Base-by-base conservation (phyloP, 139 green algal species). In the Chlamydomonas asymmetrica region DNA sequence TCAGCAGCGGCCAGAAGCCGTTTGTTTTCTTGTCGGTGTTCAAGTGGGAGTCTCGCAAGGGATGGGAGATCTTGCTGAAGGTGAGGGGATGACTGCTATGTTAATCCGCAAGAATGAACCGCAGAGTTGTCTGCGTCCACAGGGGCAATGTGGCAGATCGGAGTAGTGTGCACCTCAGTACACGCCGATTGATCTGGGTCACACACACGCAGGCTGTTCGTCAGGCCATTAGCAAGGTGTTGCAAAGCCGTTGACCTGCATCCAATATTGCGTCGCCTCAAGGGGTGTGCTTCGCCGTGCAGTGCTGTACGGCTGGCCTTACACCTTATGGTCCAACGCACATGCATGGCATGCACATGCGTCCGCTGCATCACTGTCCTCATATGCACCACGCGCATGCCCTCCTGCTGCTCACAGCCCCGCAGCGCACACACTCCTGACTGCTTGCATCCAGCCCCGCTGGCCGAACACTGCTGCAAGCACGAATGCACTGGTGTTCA, bases 21-120 rank as follows among this genome's bases (percentile, higher is more conserved):
- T 60, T 72, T 38, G 52, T 77, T 10, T 88, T 88, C 49, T 45
- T 88, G 45, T 71, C 74, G 13, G 65, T 82, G 32, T 88, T 88
- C 69, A 82, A 82, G 71, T 79, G 71, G 74, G 80, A 85, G 57
- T 43, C 59, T 3, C 71, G 75, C 25, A 82, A 82, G 75, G 80
- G 80, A 23, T 85, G 80, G 80, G 69, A 79, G 23, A 70, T 69
- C 16, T 59, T 85, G 18, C 52, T 54, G 2, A 66, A 66, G 61
- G 61, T 66, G 37, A 13, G 61, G 10, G 40, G n/a, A n/a, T n/a
- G n/a, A n/a, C n/a, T n/a, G n/a, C n/a, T n/a, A n/a, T n/a, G n/a
- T n/a, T n/a, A n/a, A n/a, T n/a, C n/a, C n/a, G n/a, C n/a, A n/a
- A n/a, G n/a, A n/a, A n/a, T n/a, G n/a, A n/a, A n/a, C n/a, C n/a